Percentiles rank a stretch among this genome's conserved stretches.
These are phyloP conservation scores for Diplosphaera chodatii DNA, from an alignment of 139 green algal species.

Conservation along the genomic window DNA sequence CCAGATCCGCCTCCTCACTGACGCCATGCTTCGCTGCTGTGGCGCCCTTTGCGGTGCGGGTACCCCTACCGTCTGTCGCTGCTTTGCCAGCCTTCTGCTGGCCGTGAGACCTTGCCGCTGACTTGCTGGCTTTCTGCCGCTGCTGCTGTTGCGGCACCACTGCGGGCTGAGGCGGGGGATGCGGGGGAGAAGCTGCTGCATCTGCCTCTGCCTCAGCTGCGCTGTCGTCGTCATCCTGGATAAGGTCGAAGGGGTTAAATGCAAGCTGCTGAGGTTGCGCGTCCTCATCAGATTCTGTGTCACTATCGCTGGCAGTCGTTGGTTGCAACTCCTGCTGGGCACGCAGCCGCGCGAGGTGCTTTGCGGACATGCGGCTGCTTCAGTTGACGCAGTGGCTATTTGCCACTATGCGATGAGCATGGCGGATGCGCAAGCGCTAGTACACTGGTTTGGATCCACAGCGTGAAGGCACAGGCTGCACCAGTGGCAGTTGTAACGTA, in stretches of 20 bases:
- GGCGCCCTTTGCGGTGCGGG: slow-evolving; percentile 3
- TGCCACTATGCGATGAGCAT: no score
- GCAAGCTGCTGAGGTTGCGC: background rate
- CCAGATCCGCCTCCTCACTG: slow-evolving; percentile 56
- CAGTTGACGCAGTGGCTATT: no score
- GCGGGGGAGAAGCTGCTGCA: background rate
- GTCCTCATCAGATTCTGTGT: background rate
- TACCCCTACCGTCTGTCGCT: no score
- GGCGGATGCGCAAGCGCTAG: no score
- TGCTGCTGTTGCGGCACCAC: background rate
- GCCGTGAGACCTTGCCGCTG: slow-evolving; percentile 24
- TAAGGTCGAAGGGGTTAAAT: slow-evolving; percentile 69
- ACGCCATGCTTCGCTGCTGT: background rate
- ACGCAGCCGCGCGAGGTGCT: background rate
- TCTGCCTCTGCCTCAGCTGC: background rate
- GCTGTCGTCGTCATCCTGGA: slow-evolving; percentile 47
- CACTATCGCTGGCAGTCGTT: background rate
- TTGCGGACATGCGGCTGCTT: background rate
- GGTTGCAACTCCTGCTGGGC: background rate
- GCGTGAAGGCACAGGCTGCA: no score
- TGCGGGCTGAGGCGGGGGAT: slow-evolving; percentile 12
- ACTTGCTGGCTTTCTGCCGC: background rate
- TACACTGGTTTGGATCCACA: no score
- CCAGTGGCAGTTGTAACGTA: no score
- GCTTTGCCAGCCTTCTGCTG: slow-evolving; percentile 22